Percentiles rank a stretch among this genome's conserved stretches.
Evolutionary conservation across 2,329 filamentous ascomycete genomes (phyloP).

Genomic region (Aspergillus sp.): DNA sequence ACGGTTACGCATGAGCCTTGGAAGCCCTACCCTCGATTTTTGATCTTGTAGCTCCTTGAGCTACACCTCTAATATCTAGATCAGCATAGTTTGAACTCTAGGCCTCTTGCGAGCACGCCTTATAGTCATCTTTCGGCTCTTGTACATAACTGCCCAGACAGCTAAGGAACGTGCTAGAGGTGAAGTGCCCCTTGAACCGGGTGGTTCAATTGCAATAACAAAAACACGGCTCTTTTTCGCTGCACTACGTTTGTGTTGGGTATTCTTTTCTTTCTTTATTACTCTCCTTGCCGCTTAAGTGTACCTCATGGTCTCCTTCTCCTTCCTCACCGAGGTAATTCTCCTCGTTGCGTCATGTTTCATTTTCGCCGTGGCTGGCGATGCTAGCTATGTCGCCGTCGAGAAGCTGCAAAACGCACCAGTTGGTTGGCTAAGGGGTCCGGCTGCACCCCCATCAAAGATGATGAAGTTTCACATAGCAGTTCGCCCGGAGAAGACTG

Average conservation of each 20-base stretch:
- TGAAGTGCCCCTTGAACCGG: not conserved
- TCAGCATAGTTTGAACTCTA: not conserved
- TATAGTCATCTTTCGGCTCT: not conserved
- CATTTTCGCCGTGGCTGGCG: not conserved
- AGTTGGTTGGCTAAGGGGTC: constrained; percentile 33
- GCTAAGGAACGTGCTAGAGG: not conserved
- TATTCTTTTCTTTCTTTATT: not conserved
- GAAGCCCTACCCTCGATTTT: not conserved
- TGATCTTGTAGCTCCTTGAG: not conserved
- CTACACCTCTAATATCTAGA: not conserved
- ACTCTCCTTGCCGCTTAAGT: too few species aligned
- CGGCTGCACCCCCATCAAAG: constrained; percentile 34
- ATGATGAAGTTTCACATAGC: constrained; percentile 51
- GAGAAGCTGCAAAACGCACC: constrained; percentile 33
- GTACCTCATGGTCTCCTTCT: constrained; percentile 10
- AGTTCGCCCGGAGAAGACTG: constrained; percentile 50
- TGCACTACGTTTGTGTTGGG: not conserved
- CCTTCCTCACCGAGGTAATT: constrained; percentile 6
- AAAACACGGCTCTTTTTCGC: not conserved
- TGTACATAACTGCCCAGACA: not conserved
- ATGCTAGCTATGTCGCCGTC: constrained; percentile 21
- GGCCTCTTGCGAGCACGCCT: not conserved
- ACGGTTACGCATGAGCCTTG: not conserved
- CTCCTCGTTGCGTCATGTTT: constrained; percentile 15
- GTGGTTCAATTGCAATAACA: not conserved